Conservation (phyloP, 768 basidiomycete species). For the Tylopilus subfusipes region DNA sequence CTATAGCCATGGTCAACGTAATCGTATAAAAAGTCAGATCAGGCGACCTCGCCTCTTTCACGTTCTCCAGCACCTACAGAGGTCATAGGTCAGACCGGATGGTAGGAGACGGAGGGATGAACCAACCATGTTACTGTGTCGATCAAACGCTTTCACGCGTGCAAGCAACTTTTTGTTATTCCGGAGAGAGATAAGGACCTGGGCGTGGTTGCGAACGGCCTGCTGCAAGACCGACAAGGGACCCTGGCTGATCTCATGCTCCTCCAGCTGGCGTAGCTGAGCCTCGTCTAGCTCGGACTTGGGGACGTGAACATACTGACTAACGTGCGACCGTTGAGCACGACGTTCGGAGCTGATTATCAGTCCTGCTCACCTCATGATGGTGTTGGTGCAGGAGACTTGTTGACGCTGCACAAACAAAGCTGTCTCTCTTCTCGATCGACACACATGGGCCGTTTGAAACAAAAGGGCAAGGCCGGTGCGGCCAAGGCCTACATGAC, state of each 20-base stretch:
- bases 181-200: conserved; percentile 93
- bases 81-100: conserved; percentile 7
- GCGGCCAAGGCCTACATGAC: conserved; percentile 92
- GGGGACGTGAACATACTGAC: conserved; percentile 95
- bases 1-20: conserved; percentile 39
- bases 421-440: conserved; percentile 2
- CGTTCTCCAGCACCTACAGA: conserved; percentile 90
- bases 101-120: background rate
- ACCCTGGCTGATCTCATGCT: conserved; percentile 98
- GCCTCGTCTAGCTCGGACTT: conserved; percentile 98
- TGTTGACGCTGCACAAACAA: conserved; percentile 35
- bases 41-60: conserved; percentile 74
- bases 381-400: conserved; percentile 9
- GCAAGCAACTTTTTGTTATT: conserved; percentile 98
- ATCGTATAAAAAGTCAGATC: background rate
- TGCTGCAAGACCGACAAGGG: conserved; percentile 95
- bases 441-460: conserved; percentile 65
- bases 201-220: conserved; percentile 95
- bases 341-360: conserved; percentile 1
- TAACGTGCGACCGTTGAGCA: conserved; percentile 30
- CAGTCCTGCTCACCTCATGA: conserved; percentile 31
- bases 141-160: conserved; percentile 96
- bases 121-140: conserved; percentile 97
- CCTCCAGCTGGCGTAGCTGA: conserved; percentile 92
- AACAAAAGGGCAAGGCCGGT: conserved; percentile 83